Percentiles rank a stretch among this genome's conserved stretches.
Evolutionary conservation across 192 early-diverging fungal species (phyloP).

Genomic region (Coemansia sp.): DNA sequence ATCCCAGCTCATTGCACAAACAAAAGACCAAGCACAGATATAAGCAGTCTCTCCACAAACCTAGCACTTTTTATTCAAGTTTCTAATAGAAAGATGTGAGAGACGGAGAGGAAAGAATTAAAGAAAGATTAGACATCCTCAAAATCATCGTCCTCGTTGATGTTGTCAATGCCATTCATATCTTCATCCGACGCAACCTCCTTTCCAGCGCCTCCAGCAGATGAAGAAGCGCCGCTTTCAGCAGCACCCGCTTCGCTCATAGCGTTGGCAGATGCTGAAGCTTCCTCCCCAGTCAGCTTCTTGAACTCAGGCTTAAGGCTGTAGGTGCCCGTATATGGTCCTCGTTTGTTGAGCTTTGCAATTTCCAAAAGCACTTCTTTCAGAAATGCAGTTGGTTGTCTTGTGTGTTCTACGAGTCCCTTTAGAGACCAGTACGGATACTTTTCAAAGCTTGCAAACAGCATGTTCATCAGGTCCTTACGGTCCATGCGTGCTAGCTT

Average conservation of each 20-base stretch:
- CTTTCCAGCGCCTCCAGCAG: neutral
- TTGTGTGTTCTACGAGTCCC: constrained; percentile 74
- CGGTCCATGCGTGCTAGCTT: constrained; percentile 83
- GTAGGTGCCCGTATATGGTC: constrained; percentile 78
- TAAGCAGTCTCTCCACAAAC: neutral
- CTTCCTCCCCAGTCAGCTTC: constrained; percentile 35
- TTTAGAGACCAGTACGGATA: constrained; percentile 86
- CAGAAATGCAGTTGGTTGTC: constrained; percentile 79
- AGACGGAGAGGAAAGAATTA: neutral
- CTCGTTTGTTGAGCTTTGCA: constrained; percentile 78
- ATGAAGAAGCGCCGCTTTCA: constrained; percentile 5
- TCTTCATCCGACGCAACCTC: constrained; percentile 8
- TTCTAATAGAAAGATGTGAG: neutral
- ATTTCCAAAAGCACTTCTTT: constrained; percentile 84
- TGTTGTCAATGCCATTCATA: constrained; percentile 24
- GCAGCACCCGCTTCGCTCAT: constrained; percentile 21
- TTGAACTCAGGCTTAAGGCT: constrained; percentile 84
- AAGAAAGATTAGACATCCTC: constrained; percentile 40
- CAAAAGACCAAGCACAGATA: constrained; percentile 9
- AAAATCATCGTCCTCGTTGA: constrained; percentile 55
- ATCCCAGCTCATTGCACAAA: constrained; percentile 28
- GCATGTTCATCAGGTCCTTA: constrained; percentile 78
- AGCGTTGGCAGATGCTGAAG: constrained; percentile 21
- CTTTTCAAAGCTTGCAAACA: constrained; percentile 80
- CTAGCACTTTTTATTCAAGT: neutral